Percentiles rank a stretch among this genome's conserved stretches.
Conservation (phyloP, 805 yeast genomes). For the Nematodospora valgi region DNA sequence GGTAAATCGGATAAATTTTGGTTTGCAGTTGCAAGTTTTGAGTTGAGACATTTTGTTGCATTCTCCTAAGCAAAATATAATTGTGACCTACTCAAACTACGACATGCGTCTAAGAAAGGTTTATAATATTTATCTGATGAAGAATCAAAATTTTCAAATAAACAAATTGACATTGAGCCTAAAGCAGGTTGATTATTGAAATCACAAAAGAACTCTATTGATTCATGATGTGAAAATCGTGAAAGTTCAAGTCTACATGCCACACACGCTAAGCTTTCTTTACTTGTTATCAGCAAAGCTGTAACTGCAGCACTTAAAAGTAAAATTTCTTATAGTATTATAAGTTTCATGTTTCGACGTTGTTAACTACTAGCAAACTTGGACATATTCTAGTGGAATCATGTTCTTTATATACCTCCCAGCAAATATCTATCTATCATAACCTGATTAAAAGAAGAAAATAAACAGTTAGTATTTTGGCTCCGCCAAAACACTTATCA, state of each 20-base stretch:
- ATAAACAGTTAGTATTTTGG: no score
- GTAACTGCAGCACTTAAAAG: background rate
- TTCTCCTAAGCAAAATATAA: slow-evolving; percentile 35
- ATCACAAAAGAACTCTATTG: slow-evolving; percentile 23
- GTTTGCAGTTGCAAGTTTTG: background rate
- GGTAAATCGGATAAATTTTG: slow-evolving; percentile 1
- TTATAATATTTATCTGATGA: slow-evolving; percentile 15
- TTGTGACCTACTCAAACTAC: slow-evolving; percentile 21
- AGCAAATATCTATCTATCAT: no score
- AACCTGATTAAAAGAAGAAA: no score
- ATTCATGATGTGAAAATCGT: slow-evolving; percentile 3
- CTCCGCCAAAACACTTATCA: no score
- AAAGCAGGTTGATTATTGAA: slow-evolving; percentile 33
- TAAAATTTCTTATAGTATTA: no score
- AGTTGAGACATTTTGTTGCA: slow-evolving; percentile 35
- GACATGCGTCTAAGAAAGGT: slow-evolving; percentile 16
- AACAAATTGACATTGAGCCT: slow-evolving; percentile 36
- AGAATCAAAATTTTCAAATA: slow-evolving; percentile 14
- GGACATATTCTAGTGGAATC: no score
- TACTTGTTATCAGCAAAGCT: slow-evolving; percentile 3
- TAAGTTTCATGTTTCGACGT: no score
- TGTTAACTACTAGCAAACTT: no score
- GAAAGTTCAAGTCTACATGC: slow-evolving; percentile 6
- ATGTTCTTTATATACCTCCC: no score
- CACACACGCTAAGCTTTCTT: slow-evolving; percentile 3